Conservation (phyloP, 441 rosid species). For the Pelargonium cotyledonis region DNA sequence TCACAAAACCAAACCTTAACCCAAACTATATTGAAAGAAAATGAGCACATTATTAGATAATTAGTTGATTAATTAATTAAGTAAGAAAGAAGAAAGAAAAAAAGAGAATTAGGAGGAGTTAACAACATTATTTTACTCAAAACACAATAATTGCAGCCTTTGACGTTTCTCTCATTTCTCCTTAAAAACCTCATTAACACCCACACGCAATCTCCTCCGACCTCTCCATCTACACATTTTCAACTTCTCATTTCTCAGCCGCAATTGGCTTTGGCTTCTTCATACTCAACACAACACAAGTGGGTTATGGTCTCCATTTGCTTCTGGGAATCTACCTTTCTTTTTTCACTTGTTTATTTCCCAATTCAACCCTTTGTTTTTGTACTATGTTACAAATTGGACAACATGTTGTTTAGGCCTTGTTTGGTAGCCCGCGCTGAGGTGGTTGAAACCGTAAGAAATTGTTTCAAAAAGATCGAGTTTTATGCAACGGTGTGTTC, state of each 20-base stretch:
- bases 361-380: not conserved
- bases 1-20: not conserved
- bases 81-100: not conserved
- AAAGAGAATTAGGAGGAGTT: constrained; percentile 17
- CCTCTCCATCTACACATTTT: constrained; percentile 12
- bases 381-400: no score
- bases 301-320: constrained; percentile 30
- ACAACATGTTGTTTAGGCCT: no score
- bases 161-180: constrained; percentile 62
- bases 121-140: constrained; percentile 40
- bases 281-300: constrained; percentile 23
- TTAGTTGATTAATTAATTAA: not conserved
- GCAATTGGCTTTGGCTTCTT: constrained; percentile 39
- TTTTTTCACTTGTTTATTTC: no score
- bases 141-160: constrained; percentile 56
- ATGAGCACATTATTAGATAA: not conserved
- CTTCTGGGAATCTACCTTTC: constrained; percentile 31
- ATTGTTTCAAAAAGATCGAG: no score
- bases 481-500: no score
- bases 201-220: constrained; percentile 92
- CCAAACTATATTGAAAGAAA: not conserved
- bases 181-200: constrained; percentile 46
- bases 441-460: no score
- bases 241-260: constrained; percentile 30
- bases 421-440: no score